A percentile compares a stretch with the other conserved stretches of the same genome.
These are phyloP conservation scores for Aspergillus biplanus DNA, from an alignment of 495 filamentous ascomycete genomes.

Conservation along the genomic window DNA sequence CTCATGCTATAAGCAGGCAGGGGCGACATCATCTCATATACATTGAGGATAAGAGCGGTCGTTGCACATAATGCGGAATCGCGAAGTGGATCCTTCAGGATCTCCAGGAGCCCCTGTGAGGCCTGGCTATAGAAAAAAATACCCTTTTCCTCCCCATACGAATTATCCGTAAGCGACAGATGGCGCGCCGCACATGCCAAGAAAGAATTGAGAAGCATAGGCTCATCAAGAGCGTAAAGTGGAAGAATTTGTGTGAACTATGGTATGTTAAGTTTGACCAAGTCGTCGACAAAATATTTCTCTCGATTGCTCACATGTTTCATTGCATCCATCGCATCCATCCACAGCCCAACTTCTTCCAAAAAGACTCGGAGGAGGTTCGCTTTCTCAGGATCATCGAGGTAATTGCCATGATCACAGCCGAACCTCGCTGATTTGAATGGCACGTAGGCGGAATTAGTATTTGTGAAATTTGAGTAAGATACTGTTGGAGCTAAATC, in stretches of 20 bases:
- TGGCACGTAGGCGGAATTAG: slow-evolving; percentile 25
- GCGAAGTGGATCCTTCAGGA: slow-evolving; percentile 78
- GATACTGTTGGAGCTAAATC: slow-evolving; percentile 34
- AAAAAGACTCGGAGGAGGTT: slow-evolving; percentile 89
- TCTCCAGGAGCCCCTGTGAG: slow-evolving; percentile 70
- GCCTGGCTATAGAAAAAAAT: slow-evolving; percentile 82
- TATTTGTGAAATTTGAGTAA: slow-evolving; percentile 29
- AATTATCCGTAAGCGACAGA: slow-evolving; percentile 69
- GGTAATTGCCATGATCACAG: slow-evolving; percentile 50
- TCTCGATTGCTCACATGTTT: slow-evolving; percentile 67
- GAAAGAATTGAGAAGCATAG: slow-evolving; percentile 91
- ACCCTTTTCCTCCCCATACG: slow-evolving; percentile 76
- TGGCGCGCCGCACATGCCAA: slow-evolving; percentile 88
- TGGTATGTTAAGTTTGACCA: slow-evolving; percentile 28
- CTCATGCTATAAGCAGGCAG: slow-evolving; percentile 70
- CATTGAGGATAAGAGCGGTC: slow-evolving; percentile 84
- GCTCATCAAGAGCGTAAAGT: slow-evolving; percentile 77
- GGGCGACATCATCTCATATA: slow-evolving; percentile 90
- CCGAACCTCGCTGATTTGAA: slow-evolving; percentile 34
- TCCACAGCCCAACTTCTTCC: slow-evolving; percentile 89
- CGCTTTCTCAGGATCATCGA: slow-evolving; percentile 75
- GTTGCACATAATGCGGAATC: slow-evolving; percentile 88
- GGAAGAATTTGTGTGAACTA: slow-evolving; percentile 82
- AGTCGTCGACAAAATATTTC: not conserved
- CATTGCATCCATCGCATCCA: slow-evolving; percentile 86